These are phyloP conservation scores for Begonia loranthoides DNA, from an alignment of 306 rosid species.

Conservation along the genomic window DNA sequence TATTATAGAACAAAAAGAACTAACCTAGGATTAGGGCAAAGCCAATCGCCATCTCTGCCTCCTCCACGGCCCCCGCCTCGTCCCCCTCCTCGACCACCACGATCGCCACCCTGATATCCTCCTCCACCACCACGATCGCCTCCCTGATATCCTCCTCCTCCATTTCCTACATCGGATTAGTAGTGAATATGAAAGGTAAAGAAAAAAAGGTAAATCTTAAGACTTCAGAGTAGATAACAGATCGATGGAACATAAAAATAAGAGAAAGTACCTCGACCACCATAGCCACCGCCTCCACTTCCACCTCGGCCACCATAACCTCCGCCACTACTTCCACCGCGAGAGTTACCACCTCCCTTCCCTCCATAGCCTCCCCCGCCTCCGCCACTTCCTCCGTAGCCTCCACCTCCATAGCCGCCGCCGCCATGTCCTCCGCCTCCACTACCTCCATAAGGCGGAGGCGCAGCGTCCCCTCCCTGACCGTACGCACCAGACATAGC, in stretches of 20 bases:
- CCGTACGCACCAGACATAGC: constrained; percentile 90
- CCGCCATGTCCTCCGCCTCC: constrained; percentile 16
- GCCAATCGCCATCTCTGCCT: constrained; percentile 98
- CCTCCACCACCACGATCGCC: constrained; percentile 82
- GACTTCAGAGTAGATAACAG: not conserved
- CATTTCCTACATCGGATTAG: constrained; percentile 12
- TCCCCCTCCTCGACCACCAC: constrained; percentile 44
- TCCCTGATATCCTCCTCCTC: constrained; percentile 73
- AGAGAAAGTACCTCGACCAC: constrained; percentile 61
- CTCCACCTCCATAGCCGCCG: no score
- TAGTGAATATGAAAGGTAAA: not conserved
- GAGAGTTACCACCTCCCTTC: constrained; percentile 24
- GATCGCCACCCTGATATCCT: no score
- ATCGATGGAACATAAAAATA: not conserved
- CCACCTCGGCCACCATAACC: constrained; percentile 10
- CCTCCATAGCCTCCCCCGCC: constrained; percentile 32
- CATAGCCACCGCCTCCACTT: constrained; percentile 52
- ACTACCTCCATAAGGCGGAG: constrained; percentile 52
- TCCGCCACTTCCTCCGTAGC: not conserved
- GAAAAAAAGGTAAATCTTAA: not conserved
- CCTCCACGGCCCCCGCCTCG: constrained; percentile 16
- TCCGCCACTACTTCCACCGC: not conserved
- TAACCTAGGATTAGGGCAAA: constrained; percentile 80
- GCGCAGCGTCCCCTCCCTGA: constrained; percentile 61
- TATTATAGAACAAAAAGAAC: not conserved